Base-by-base conservation (phyloP, 23 red algal species). In the Gracilaria gracilis region DNA sequence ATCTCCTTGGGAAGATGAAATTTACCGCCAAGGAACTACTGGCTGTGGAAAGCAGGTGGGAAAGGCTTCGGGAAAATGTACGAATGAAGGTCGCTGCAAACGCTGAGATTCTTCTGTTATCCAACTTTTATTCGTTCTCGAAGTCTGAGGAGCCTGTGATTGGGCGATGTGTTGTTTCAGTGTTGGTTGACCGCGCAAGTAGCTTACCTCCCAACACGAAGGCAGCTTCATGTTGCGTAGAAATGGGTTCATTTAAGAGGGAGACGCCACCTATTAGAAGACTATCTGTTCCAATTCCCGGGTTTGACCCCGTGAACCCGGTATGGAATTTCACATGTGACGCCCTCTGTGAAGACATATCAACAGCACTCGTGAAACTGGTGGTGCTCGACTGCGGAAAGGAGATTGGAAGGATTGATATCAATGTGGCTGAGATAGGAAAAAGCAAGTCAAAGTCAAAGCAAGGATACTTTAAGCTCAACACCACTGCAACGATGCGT, bases 281-380 rank as follows among this genome's bases (percentile, higher is more conserved):
- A 29, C 57, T 79, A 59, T 11, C 14, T 66, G 40, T 57, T 32
- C 89, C 89, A 21, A 83, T 92, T 27, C 89, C 40, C 9, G 89
- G 89, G 20, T 36, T 92, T 6, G 89, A 92, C 50, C 89, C 89
- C n/a, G 29, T 84, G 16, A 92, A 92, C 51, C 89, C 89, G 28
- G 66, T 83, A 12, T 92, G 78, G 79, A 84, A 72, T n/a, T 75
- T 83, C 55, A 83, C 66, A 57, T 92, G 24, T 47, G 89, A 92
- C 65, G 80, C 80, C 2, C 51, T 92, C 31, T 83, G 78, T 49
- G 79, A 83, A 25, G 54, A 71, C 28, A 46, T 61, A 39, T 83
- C 80, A 50, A 39, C 58, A 15, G 65, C 76, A 37, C 28, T 50
- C 54, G 69, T 92, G 47, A 65, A 57, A 25, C 2, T 92, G 20